Evolutionary conservation across 345 rosid species (phyloP), one percentile per base, ranked within the genome.

Genomic region (Aegle marmelos): DNA sequence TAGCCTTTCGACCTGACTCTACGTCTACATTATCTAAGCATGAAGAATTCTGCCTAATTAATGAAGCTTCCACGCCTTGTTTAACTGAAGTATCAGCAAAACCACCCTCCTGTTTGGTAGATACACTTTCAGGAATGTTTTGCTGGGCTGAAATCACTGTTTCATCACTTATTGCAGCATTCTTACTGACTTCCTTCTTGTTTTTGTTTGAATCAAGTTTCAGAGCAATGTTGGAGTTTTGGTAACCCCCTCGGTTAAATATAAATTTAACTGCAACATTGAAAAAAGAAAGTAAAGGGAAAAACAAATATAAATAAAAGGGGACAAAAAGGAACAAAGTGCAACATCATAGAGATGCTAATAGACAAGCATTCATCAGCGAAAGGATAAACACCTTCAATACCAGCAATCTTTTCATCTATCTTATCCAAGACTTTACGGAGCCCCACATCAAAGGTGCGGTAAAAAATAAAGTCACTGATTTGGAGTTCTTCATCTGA

Each of bases 371-470:
- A 28, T 54, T 53, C 22, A 63, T 56, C 34, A 58, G 76, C 65
- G 48, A 74, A 76, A 77, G 37, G 71, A 58, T 9, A 67, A 77
- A 71, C 81, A 96, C 99, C 95, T 57, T 96, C 93, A 79, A 83
- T 79, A 60, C 87, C 91, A 77, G 90, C 93, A 78, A 92, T 82
- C 79, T 77, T 86, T 9, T 88, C 97, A 82, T 85, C 95, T 60
- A 94, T 84, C 79, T 79, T 85, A 70, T 92, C 89, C 65, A 66
- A 74, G 37, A 93, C 78, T 71, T 63, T 72, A 34, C 6, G 0
- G 7, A 64, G 62, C 66, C 80, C 89, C 75, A 96, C 99, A 90
- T 94, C 93, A 90, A 96, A 96, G 36, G 90, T 76, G 48, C 95
- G 93, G 53, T 74, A 83, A 81, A 88, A 96, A 25, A 91, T 82